phyloP scores from a whole-genome alignment of 2,329 filamentous ascomycete genomes.

The Aspergillus piperis region DNA sequence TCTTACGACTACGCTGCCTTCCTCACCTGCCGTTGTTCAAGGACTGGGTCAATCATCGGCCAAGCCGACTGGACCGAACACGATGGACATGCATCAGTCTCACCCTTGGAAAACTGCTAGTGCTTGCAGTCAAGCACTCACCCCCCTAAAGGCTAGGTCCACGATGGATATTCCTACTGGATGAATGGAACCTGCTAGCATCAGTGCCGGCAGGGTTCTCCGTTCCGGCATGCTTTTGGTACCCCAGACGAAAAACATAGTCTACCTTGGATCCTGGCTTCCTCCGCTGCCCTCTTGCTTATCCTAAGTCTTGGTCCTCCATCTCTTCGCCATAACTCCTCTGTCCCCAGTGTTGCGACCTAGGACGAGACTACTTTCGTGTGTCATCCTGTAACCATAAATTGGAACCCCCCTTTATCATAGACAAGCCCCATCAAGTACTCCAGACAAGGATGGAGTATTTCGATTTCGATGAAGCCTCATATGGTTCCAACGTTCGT shows the following conservation, averaged over 20 bases:
- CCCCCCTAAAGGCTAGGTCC: not conserved
- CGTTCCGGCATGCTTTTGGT: slow-evolving; percentile 4
- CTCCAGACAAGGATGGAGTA: slow-evolving; percentile 44
- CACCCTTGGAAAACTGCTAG: not conserved
- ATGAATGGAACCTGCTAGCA: not conserved
- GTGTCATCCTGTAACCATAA: not conserved
- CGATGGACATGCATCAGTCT: slow-evolving; percentile 1
- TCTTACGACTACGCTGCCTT: slow-evolving; percentile 3
- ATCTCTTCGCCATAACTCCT: not conserved
- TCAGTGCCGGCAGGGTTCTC: not conserved
- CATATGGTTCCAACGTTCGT: slow-evolving; percentile 37
- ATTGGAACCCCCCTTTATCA: not conserved
- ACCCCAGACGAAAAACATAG: slow-evolving; percentile 12
- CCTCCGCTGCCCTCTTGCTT: not conserved
- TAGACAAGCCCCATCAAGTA: not conserved
- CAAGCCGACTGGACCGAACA: not conserved
- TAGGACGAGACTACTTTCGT: not conserved
- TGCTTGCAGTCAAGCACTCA: not conserved
- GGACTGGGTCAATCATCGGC: not conserved
- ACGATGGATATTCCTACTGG: not conserved
- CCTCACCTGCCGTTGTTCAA: not conserved
- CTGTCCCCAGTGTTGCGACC: not conserved
- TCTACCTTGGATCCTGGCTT: slow-evolving; percentile 5
- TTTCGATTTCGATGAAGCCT: slow-evolving; percentile 51
- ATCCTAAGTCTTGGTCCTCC: slow-evolving; percentile 1